A percentile compares a stretch with the other conserved stretches of the same genome.
phyloP scores from a whole-genome alignment of 345 rosid genomes.

The Eucalyptus microcorys region DNA sequence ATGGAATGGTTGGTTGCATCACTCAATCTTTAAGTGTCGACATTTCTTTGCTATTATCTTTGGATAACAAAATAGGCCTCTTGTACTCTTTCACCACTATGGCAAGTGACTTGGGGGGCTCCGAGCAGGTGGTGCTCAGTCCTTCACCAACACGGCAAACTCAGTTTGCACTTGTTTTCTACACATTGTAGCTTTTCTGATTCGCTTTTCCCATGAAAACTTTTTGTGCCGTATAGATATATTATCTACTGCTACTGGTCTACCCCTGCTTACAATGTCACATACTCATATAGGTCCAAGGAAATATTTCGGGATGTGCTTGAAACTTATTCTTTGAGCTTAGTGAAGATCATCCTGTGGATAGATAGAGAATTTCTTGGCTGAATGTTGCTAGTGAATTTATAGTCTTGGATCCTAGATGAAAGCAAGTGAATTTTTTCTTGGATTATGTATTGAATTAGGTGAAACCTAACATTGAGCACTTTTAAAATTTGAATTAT shows the following conservation, averaged over 20 bases:
- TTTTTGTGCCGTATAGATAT: neutral
- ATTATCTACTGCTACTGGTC: neutral
- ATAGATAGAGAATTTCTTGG: neutral
- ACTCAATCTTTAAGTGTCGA: neutral
- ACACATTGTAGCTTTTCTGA: neutral
- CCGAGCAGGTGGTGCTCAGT: neutral
- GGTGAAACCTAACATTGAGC: neutral
- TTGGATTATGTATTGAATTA: neutral
- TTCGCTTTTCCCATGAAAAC: neutral
- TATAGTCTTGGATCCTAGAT: neutral
- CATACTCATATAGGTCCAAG: neutral
- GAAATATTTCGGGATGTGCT: neutral
- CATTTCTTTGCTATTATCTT: neutral
- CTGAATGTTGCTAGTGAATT: neutral
- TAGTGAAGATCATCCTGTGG: neutral
- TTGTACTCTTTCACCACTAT: neutral
- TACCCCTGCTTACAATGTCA: neutral
- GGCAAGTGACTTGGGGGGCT: neutral
- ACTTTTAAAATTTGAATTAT: neutral
- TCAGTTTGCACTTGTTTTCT: neutral
- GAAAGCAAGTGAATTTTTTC: neutral
- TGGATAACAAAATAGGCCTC: neutral
- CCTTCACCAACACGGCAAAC: neutral
- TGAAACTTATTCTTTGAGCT: neutral
- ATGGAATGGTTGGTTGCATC: neutral